phyloP scores from a whole-genome alignment of 768 basidiomycete species.

The Russula olivacea region DNA sequence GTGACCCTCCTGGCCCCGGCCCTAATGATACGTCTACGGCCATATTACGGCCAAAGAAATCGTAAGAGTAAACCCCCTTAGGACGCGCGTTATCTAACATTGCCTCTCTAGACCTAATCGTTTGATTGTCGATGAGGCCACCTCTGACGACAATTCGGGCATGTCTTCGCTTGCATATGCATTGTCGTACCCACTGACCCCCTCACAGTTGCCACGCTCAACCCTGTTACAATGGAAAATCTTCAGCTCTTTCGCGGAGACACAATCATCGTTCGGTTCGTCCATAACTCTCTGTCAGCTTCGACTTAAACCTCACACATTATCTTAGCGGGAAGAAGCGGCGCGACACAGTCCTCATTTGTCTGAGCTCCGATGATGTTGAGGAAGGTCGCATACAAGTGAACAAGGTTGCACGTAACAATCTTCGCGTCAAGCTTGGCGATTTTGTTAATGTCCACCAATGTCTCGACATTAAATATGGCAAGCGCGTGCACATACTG shows the following conservation, averaged over 20 bases:
- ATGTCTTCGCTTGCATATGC: constrained; percentile 26
- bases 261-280: constrained; percentile 87
- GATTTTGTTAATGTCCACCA: constrained; percentile 95
- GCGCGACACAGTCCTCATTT: constrained; percentile 95
- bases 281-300: constrained; percentile 1
- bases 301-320: neutral
- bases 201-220: constrained; percentile 79
- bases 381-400: constrained; percentile 97
- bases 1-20: constrained; percentile 76
- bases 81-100: constrained; percentile 24
- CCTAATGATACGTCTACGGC: constrained; percentile 91
- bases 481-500: constrained; percentile 92
- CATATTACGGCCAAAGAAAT: constrained; percentile 95
- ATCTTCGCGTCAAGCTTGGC: constrained; percentile 94
- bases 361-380: constrained; percentile 90
- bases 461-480: constrained; percentile 97
- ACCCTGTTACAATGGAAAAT: constrained; percentile 94
- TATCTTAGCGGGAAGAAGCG: constrained; percentile 85
- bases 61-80: constrained; percentile 47
- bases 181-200: neutral
- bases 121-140: constrained; percentile 92
- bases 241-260: constrained; percentile 95
- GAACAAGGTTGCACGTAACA: constrained; percentile 99
- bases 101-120: constrained; percentile 74
- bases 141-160: constrained; percentile 95